Evolutionary conservation across 495 filamentous ascomycete genomes (phyloP).

Genomic region (Eremomyces bilateralis): DNA sequence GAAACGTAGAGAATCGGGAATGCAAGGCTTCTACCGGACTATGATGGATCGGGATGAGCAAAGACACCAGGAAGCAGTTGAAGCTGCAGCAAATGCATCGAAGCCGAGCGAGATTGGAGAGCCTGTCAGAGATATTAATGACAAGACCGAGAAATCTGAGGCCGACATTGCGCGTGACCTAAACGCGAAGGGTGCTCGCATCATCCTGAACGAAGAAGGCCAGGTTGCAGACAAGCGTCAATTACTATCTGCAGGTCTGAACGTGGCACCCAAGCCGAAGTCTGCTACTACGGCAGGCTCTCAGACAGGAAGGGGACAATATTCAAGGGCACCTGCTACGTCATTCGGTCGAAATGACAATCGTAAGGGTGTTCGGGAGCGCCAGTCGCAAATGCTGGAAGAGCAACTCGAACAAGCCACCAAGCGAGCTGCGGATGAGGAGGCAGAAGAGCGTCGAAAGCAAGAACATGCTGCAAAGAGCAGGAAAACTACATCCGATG

Average conservation of each 20-base stretch:
- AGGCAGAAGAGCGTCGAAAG: conserved; percentile 45
- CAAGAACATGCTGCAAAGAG: conserved; percentile 54
- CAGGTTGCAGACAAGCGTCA: conserved; percentile 88
- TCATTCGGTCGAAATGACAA: conserved; percentile 25
- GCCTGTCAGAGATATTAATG: conserved; percentile 15
- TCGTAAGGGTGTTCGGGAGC: conserved; percentile 45
- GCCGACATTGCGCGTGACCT: conserved; percentile 53
- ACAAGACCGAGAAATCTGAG: conserved; percentile 36
- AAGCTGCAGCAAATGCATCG: conserved; percentile 46
- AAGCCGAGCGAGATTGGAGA: conserved; percentile 24
- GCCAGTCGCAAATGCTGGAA: conserved; percentile 76
- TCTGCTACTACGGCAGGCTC: conserved; percentile 6
- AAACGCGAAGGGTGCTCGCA: conserved; percentile 41
- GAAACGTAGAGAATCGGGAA: conserved; percentile 47
- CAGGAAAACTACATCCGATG: conserved; percentile 51
- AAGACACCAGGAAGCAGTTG: conserved; percentile 44
- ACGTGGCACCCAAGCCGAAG: conserved; percentile 45
- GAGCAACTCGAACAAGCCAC: conserved; percentile 53
- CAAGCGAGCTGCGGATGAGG: conserved; percentile 52
- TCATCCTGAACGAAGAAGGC: conserved; percentile 79
- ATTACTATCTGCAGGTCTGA: conserved; percentile 69
- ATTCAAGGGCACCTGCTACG: conserved; percentile 15
- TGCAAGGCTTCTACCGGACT: conserved; percentile 72
- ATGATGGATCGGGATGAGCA: conserved; percentile 58
- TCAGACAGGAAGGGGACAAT: neutral